These are phyloP conservation scores for Hymenoscyphus albidus DNA, from an alignment of 2,329 filamentous ascomycete species.

Conservation along the genomic window DNA sequence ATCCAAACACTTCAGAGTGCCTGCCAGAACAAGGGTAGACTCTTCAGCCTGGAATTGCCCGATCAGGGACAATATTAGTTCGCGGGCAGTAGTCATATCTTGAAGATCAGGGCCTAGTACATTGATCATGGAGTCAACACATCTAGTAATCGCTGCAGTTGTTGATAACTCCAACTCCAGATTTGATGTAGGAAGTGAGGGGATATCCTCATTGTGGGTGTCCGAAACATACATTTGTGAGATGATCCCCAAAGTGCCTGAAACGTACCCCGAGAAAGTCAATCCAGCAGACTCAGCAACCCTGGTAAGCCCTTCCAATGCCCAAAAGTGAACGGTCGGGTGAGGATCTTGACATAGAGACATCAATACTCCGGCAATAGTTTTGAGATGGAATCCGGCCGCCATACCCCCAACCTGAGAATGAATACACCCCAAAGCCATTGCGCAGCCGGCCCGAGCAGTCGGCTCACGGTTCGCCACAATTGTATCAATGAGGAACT, in stretches of 20 bases:
- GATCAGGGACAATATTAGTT: constrained; percentile 84
- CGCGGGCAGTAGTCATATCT: constrained; percentile 85
- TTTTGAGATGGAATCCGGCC: constrained; percentile 92
- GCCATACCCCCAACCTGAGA: constrained; percentile 97
- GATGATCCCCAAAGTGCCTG: constrained; percentile 87
- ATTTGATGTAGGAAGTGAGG: constrained; percentile 79
- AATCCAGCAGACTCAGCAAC: constrained; percentile 90
- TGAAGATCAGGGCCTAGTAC: constrained; percentile 93
- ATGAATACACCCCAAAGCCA: constrained; percentile 89
- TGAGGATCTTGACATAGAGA: constrained; percentile 94
- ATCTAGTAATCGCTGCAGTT: constrained; percentile 76
- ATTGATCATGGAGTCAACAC: constrained; percentile 93
- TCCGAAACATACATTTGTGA: constrained; percentile 90
- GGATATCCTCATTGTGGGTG: constrained; percentile 81
- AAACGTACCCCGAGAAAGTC: constrained; percentile 86
- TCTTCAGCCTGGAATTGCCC: constrained; percentile 76
- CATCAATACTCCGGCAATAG: constrained; percentile 96
- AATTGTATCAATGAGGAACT: constrained; percentile 88
- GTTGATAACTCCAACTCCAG: constrained; percentile 83
- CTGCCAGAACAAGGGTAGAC: constrained; percentile 65
- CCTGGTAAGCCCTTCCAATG: constrained; percentile 78
- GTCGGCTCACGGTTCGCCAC: constrained; percentile 91
- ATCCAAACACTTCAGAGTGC: constrained; percentile 79
- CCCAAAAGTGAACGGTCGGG: constrained; percentile 94
- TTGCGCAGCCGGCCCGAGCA: constrained; percentile 88